Percentiles rank a stretch among this genome's conserved stretches.
These are phyloP conservation scores for Quercus aquifolioides DNA, from an alignment of 306 rosid species.

Conservation along the genomic window DNA sequence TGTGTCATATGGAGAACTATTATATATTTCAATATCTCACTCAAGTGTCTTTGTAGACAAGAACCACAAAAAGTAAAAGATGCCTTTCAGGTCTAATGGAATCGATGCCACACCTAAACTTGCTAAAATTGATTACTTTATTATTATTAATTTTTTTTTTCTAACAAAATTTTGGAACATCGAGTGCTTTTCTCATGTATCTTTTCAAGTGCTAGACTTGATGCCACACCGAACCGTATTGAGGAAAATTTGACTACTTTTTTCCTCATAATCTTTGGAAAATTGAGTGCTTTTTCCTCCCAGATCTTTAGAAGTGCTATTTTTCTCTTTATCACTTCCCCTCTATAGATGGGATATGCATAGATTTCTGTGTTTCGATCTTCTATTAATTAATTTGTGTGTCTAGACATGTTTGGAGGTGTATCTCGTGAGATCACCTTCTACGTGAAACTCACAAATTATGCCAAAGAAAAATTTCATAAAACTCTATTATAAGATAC, in stretches of 20 bases:
- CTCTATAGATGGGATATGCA: too few species aligned
- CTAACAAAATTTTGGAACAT: neutral
- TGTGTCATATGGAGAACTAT: neutral
- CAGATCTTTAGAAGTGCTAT: neutral
- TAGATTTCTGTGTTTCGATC: too few species aligned
- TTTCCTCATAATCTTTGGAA: neutral
- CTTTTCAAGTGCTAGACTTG: neutral
- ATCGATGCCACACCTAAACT: constrained; percentile 48
- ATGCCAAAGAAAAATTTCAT: too few species aligned
- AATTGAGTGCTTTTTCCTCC: neutral
- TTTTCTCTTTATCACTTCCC: neutral
- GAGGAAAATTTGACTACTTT: neutral
- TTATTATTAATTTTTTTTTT: neutral
- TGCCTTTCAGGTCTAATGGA: constrained; percentile 45
- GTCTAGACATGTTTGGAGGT: too few species aligned
- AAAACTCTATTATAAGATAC: too few species aligned
- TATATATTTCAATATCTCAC: constrained; percentile 33
- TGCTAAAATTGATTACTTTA: neutral
- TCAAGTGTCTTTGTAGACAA: constrained; percentile 31
- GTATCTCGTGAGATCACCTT: too few species aligned
- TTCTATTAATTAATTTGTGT: too few species aligned
- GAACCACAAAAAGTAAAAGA: constrained; percentile 42
- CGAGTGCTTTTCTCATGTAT: neutral
- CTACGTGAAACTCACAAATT: too few species aligned
- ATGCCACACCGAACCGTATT: neutral